Percentiles rank a stretch among this genome's conserved stretches.
These are phyloP conservation scores for Neurospora sp. DNA, from an alignment of 495 filamentous ascomycete species.

Conservation along the genomic window DNA sequence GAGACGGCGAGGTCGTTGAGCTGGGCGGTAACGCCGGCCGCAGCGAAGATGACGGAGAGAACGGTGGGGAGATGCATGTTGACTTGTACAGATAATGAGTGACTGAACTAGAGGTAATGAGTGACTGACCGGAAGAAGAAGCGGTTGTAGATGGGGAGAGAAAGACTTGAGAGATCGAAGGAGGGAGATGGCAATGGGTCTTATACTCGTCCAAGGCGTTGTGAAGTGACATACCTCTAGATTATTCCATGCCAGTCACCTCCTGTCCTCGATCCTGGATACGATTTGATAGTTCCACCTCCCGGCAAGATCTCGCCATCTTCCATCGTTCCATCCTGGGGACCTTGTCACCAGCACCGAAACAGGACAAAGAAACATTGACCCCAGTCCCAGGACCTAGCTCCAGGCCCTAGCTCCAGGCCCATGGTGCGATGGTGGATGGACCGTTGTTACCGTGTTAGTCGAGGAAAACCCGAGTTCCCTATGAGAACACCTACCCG, in stretches of 20 bases:
- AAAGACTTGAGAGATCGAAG: neutral
- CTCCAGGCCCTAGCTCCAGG: neutral
- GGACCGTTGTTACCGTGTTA: neutral
- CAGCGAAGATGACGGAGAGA: slow-evolving; percentile 20
- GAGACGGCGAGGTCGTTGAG: slow-evolving; percentile 44
- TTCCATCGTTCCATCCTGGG: neutral
- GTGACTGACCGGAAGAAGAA: neutral
- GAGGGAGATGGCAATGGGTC: neutral
- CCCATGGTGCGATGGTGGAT: neutral
- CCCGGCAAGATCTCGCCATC: neutral
- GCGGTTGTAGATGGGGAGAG: neutral
- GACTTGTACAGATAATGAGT: neutral
- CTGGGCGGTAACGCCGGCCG: slow-evolving; percentile 22
- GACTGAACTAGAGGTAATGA: neutral
- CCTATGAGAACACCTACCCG: neutral
- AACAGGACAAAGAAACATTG: neutral
- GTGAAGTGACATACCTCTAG: neutral
- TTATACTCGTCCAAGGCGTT: neutral
- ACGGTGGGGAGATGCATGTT: slow-evolving; percentile 16
- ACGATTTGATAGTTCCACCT: neutral
- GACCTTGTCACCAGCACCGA: neutral
- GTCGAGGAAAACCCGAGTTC: neutral
- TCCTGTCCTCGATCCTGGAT: neutral
- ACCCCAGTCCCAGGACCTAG: neutral
- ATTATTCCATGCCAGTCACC: neutral